These are phyloP conservation scores for Dictyostelium purpureum DNA, from an alignment of 78 protist genomes.

Conservation along the genomic window DNA sequence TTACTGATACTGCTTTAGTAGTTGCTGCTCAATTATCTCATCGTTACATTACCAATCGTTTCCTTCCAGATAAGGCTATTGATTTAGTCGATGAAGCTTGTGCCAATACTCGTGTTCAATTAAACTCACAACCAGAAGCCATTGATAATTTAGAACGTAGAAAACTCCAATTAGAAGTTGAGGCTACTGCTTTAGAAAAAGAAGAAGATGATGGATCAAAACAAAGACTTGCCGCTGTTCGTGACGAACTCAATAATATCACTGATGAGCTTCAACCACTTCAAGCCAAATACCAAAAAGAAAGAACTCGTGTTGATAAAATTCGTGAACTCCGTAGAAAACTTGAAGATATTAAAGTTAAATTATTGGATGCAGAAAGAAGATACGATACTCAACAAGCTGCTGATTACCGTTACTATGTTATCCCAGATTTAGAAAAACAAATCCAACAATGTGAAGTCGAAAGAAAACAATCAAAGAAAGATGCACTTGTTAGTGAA, in stretches of 20 bases:
- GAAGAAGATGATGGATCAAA: conserved; percentile 88
- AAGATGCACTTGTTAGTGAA: conserved; percentile 74
- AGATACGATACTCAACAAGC: conserved; percentile 86
- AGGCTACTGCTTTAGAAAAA: conserved; percentile 88
- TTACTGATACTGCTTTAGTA: conserved; percentile 97
- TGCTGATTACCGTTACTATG: conserved; percentile 94
- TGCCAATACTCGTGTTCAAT: conserved; percentile 93
- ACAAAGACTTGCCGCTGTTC: conserved; percentile 82
- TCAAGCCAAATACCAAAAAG: conserved; percentile 86
- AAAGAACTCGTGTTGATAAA: conserved; percentile 88
- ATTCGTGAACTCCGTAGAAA: conserved; percentile 77
- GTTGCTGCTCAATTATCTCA: conserved; percentile 93
- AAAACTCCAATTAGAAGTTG: conserved; percentile 95
- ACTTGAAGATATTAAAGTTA: conserved; percentile 85
- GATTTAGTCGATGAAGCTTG: conserved; percentile 99
- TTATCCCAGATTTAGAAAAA: conserved; percentile 92
- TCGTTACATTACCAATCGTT: conserved; percentile 96
- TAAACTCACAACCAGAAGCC: conserved; percentile 96
- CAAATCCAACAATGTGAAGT: conserved; percentile 51
- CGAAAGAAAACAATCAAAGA: conserved; percentile 46
- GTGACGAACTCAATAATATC: conserved; percentile 70
- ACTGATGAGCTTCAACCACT: conserved; percentile 91
- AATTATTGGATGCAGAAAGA: conserved; percentile 91
- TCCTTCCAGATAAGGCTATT: conserved; percentile 99
- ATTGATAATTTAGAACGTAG: conserved; percentile 93